Percentiles rank a stretch among this genome's conserved stretches.
These are phyloP conservation scores for Fusarium sterilihyphosum DNA, from an alignment of 2,329 filamentous ascomycete genomes.

Conservation along the genomic window DNA sequence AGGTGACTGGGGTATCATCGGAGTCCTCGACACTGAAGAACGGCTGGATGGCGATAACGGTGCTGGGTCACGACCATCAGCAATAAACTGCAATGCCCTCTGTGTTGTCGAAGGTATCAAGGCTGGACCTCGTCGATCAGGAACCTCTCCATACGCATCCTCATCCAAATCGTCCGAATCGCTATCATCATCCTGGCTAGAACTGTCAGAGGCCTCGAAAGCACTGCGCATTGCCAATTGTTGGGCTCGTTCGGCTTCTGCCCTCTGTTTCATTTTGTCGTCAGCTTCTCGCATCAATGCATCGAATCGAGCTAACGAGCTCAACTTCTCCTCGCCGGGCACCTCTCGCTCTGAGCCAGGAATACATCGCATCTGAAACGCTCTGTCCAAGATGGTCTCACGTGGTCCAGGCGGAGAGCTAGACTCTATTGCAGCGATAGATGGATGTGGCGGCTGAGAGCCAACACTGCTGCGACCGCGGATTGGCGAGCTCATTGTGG, in stretches of 20 bases:
- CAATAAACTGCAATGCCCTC: slow-evolving; percentile 61
- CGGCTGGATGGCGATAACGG: slow-evolving; percentile 48
- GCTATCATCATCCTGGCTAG: slow-evolving; percentile 52
- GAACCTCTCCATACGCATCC: slow-evolving; percentile 52
- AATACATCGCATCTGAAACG: slow-evolving; percentile 71
- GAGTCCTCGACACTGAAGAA: slow-evolving; percentile 45
- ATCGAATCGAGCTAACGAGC: slow-evolving; percentile 72
- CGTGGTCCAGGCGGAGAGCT: slow-evolving; percentile 64
- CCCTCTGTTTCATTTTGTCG: slow-evolving; percentile 56
- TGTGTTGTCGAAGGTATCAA: slow-evolving; percentile 59
- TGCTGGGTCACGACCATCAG: slow-evolving; percentile 53
- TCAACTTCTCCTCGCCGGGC: slow-evolving; percentile 70
- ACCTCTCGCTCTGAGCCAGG: slow-evolving; percentile 66
- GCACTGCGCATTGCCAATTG: slow-evolving; percentile 56
- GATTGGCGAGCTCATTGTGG: slow-evolving; percentile 66
- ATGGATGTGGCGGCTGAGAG: slow-evolving; percentile 56
- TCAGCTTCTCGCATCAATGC: slow-evolving; percentile 72
- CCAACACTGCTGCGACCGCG: slow-evolving; percentile 65
- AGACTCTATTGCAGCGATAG: slow-evolving; percentile 51
- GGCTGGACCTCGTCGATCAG: slow-evolving; percentile 43
- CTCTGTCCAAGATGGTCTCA: slow-evolving; percentile 74
- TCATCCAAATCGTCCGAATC: slow-evolving; percentile 55
- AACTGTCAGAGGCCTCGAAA: slow-evolving; percentile 62
- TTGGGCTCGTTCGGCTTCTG: slow-evolving; percentile 47
- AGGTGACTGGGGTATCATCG: slow-evolving; percentile 31